phyloP scores from a whole-genome alignment of 2,329 filamentous ascomycete species.

The Graphiopsis chlorocephala region DNA sequence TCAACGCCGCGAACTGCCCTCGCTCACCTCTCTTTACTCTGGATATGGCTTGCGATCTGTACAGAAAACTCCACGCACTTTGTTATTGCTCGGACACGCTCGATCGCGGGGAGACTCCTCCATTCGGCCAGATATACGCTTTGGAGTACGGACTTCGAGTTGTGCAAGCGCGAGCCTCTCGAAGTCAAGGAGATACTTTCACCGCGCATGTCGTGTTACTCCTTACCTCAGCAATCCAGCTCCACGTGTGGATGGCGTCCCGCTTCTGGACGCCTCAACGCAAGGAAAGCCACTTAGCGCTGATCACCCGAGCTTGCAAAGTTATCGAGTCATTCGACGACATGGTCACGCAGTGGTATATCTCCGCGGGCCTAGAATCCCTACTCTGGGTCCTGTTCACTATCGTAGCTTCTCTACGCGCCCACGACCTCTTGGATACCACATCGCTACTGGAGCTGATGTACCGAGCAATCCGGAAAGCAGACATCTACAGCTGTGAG shows the following conservation, averaged over 20 bases:
- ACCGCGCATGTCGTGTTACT: neutral
- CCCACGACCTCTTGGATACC: neutral
- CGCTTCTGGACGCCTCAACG: constrained; percentile 12
- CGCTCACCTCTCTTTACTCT: constrained; percentile 10
- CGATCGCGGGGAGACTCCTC: neutral
- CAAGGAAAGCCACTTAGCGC: constrained; percentile 2
- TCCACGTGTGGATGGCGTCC: constrained; percentile 14
- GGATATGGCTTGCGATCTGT: constrained; percentile 9
- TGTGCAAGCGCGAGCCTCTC: constrained; percentile 1
- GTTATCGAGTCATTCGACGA: constrained; percentile 11
- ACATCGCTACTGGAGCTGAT: neutral
- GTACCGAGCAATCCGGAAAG: constrained; percentile 4
- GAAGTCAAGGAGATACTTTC: neutral
- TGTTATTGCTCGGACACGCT: constrained; percentile 10
- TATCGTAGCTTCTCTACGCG: neutral
- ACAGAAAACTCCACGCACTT: constrained; percentile 8
- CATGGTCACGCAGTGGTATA: constrained; percentile 15
- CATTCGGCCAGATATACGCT: constrained; percentile 8
- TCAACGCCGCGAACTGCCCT: constrained; percentile 7
- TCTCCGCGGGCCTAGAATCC: constrained; percentile 4
- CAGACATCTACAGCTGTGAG: neutral
- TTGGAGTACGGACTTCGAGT: constrained; percentile 12
- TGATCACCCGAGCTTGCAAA: constrained; percentile 4
- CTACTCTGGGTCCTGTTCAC: constrained; percentile 11
- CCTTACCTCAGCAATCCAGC: constrained; percentile 9